A percentile compares a stretch with the other conserved stretches of the same genome.
These are phyloP conservation scores for Cladosporium sp. DNA, from an alignment of 2,329 filamentous ascomycete genomes.

Conservation along the genomic window DNA sequence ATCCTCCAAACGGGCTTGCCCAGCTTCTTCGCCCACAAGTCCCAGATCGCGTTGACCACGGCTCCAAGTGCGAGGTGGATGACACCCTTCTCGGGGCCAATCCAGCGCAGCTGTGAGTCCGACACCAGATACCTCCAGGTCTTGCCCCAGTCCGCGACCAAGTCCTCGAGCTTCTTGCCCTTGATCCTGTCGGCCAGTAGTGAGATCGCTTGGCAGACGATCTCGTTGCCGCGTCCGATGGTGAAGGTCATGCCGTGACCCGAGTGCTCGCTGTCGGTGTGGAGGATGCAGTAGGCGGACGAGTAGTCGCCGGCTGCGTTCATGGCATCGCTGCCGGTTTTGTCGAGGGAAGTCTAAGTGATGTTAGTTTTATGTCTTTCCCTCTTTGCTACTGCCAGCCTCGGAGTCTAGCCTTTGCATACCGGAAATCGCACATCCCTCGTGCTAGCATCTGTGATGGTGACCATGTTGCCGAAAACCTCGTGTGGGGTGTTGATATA, in stretches of 20 bases:
- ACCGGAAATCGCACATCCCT: constrained; percentile 49
- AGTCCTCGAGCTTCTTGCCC: constrained; percentile 69
- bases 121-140: constrained; percentile 91
- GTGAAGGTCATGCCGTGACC: constrained; percentile 87
- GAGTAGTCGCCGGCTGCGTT: constrained; percentile 92
- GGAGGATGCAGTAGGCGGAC: constrained; percentile 86
- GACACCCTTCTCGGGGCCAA: constrained; percentile 89
- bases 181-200: constrained; percentile 73
- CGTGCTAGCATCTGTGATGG: constrained; percentile 43
- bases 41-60: constrained; percentile 89
- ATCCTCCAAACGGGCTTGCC: constrained; percentile 88
- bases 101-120: constrained; percentile 88
- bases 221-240: constrained; percentile 85
- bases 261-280: constrained; percentile 67
- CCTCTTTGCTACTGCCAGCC: too few species aligned
- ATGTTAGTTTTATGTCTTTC: not conserved
- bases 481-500: not conserved
- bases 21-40: constrained; percentile 87
- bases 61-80: constrained; percentile 88
- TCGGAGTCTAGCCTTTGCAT: constrained; percentile 16
- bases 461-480: constrained; percentile 38
- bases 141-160: constrained; percentile 77
- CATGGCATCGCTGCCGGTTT: constrained; percentile 97
- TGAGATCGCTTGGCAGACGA: constrained; percentile 80
- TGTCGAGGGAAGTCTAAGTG: constrained; percentile 73